These are phyloP conservation scores for Monosporascus sp. DNA, from an alignment of 2,329 filamentous ascomycete genomes.

Conservation along the genomic window DNA sequence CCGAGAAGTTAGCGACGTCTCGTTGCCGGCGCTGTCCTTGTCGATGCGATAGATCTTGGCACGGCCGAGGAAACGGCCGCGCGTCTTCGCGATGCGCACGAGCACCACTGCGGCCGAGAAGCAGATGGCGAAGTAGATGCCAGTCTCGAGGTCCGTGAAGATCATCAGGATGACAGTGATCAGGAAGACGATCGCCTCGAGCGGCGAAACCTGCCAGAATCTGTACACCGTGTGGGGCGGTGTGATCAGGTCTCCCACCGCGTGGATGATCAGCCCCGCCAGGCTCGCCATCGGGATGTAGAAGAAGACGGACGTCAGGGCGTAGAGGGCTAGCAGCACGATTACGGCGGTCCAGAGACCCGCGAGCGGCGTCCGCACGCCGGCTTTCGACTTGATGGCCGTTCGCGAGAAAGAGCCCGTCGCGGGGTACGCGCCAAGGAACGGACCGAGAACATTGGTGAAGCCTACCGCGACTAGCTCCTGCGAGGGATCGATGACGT, in stretches of 20 bases:
- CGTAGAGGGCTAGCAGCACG: constrained; percentile 80
- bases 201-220: constrained; percentile 79
- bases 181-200: constrained; percentile 82
- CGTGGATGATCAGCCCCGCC: constrained; percentile 84
- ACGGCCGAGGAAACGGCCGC: constrained; percentile 71
- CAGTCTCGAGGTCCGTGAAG: constrained; percentile 77
- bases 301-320: constrained; percentile 76
- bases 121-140: constrained; percentile 76
- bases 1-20: constrained; percentile 21
- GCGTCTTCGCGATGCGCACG: constrained; percentile 73
- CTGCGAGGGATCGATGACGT: constrained; percentile 72
- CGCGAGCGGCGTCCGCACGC: constrained; percentile 79
- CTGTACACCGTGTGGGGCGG: constrained; percentile 78
- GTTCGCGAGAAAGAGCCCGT: constrained; percentile 89
- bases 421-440: constrained; percentile 77
- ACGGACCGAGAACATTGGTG: constrained; percentile 70
- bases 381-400: constrained; percentile 91
- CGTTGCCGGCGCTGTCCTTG: constrained; percentile 4
- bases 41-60: constrained; percentile 61
- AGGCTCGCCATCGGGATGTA: constrained; percentile 78
- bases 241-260: constrained; percentile 80
- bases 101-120: constrained; percentile 67
- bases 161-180: constrained; percentile 78
- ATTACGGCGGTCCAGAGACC: constrained; percentile 79
- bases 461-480: constrained; percentile 75